A percentile compares a stretch with the other conserved stretches of the same genome.
Conservation (phyloP, 768 basidiomycete species). For the Phlebiopsis gigantea region DNA sequence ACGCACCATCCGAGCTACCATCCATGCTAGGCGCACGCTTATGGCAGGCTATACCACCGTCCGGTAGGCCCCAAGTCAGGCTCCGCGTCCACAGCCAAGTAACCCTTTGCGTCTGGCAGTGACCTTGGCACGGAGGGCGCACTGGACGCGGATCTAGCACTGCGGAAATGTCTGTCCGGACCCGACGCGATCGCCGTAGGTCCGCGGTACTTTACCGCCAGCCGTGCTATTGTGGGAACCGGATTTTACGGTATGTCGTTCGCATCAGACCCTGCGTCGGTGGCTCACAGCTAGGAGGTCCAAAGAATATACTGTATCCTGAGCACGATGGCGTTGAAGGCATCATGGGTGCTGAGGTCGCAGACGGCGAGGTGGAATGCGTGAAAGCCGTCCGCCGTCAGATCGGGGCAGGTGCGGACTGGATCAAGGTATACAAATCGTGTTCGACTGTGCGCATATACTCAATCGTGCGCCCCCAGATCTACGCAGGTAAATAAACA, state of each 20-base stretch:
- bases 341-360: conserved; percentile 51
- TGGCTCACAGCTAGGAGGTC: conserved; percentile 33
- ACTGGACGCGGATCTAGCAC: conserved; percentile 51
- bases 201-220: conserved; percentile 58
- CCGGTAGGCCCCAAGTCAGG: conserved; percentile 30
- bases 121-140: conserved; percentile 70
- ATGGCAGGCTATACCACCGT: conserved; percentile 63
- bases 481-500: conserved; percentile 42
- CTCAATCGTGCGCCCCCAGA: conserved; percentile 26
- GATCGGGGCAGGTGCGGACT: conserved; percentile 61
- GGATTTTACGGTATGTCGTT: conserved; percentile 49
- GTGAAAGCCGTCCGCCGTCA: conserved; percentile 52
- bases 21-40: conserved; percentile 52
- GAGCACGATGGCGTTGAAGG: conserved; percentile 51
- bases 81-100: neutral
- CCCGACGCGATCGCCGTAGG: conserved; percentile 48
- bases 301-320: conserved; percentile 41
- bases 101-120: conserved; percentile 26
- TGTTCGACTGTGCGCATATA: neutral
- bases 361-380: conserved; percentile 53
- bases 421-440: conserved; percentile 46
- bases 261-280: neutral
- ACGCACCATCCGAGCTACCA: conserved; percentile 54
- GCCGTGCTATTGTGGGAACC: conserved; percentile 52
- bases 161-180: conserved; percentile 50